These are phyloP conservation scores for Cairneyella variabilis DNA, from an alignment of 495 filamentous ascomycete species.

Conservation along the genomic window DNA sequence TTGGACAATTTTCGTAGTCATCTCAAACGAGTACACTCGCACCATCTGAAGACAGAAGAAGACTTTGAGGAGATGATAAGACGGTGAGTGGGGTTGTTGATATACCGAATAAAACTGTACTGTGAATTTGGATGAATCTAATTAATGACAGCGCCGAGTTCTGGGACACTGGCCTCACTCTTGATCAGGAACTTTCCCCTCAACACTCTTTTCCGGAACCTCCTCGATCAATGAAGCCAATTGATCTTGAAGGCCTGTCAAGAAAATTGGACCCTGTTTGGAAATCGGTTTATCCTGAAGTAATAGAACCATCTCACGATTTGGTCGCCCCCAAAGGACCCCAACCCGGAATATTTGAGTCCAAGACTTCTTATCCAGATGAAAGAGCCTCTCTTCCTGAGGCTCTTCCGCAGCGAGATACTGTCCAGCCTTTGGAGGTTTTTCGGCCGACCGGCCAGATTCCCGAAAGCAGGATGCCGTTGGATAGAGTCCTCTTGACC, in stretches of 20 bases:
- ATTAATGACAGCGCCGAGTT: conserved; percentile 20
- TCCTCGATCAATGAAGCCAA: neutral
- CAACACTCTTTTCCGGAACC: conserved; percentile 1
- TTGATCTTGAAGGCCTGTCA: neutral
- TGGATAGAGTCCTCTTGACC: conserved; percentile 12
- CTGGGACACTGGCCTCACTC: conserved; percentile 7
- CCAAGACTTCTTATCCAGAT: neutral
- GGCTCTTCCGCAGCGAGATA: conserved; percentile 1
- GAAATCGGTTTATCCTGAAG: conserved; percentile 11
- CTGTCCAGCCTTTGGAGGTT: conserved; percentile 19
- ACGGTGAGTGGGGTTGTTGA: conserved; percentile 15
- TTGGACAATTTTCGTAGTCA: conserved; percentile 92
- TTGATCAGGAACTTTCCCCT: conserved; percentile 5
- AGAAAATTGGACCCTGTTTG: conserved; percentile 3
- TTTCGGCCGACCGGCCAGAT: neutral
- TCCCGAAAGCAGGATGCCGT: neutral
- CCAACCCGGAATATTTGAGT: neutral
- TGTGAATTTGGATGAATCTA: conserved; percentile 2
- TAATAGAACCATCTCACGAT: conserved; percentile 8
- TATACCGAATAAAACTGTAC: no score
- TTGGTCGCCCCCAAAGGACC: conserved; percentile 5
- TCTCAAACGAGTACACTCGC: conserved; percentile 67
- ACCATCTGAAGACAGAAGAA: conserved; percentile 38
- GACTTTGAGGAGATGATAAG: conserved; percentile 21
- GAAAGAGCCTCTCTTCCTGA: neutral